Evolutionary conservation across 129 eudicot species (phyloP), one percentile per base, ranked within the genome.

Genomic region (carrot (Daucus carota)): DNA sequence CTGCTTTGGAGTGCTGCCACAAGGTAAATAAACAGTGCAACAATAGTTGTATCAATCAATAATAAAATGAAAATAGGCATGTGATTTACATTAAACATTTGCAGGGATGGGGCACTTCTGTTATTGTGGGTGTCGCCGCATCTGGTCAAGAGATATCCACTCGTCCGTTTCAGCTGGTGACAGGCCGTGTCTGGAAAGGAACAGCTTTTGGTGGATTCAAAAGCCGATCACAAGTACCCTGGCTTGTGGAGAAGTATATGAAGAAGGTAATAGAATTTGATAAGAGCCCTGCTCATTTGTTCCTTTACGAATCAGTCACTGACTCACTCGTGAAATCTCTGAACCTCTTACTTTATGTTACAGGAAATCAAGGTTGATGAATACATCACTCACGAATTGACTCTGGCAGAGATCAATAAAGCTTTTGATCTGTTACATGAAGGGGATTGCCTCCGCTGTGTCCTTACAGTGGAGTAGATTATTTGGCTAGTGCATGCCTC

Each of bases 41-140:
- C 33, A n/a, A n/a, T n/a, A 18, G 24, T 73, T 17, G 60, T 10
- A 8, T 71, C n/a, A n/a, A 67, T 67, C 32, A 41, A 9, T 34
- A 8, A 5, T 34, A 18, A n/a, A 38, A 16, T 29, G 24, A 1
- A 41, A 24, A 12, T 4, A 43, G n/a, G 47, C 18, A 32, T 65
- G 36, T 73, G 3, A 75, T 16, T 63, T 78, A 10, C 7, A 0
- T 43, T 22, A 6, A 42, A n/a, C 42, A 76, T 62, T 29, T 31
- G 52, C 86, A 93, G 99, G 99, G 99, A 0, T 95, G 99, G 99
- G 99, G 99, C 70, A 95, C 99, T 28, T 95, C 99, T 5, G 97
- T 95, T 26, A 92, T 95, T 28, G 99, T 95, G 73, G 99, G 99
- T 47, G 99, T 95, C 42, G 99, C 99, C 17, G 99, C 99, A 28